Base-by-base conservation (phyloP, 1,284 basidiomycete genomes). In the Rhodotorula glutinis region DNA sequence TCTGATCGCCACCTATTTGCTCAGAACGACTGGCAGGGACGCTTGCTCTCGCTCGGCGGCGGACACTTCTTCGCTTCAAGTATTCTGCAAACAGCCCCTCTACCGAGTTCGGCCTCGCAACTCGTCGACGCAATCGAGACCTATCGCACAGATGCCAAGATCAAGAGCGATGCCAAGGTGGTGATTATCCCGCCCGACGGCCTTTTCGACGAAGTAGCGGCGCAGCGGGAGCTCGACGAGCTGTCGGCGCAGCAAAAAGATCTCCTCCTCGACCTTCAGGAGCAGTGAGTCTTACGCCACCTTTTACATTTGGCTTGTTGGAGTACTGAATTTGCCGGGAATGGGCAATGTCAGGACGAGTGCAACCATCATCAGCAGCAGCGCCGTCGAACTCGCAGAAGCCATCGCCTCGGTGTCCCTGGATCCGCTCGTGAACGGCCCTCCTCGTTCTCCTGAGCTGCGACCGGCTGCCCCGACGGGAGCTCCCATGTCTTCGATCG, bases 41-140 rank as follows among this genome's bases (percentile, higher is more conserved):
- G 14, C 0, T n/a, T 63, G 29, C 43, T 69, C 53, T 13, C 23
- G 8, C 49, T 59, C 46, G 63, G 57, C 38, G 38, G 60, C 2
- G 67, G 67, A 23, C 1, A n/a, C 25, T 65, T 54, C 56, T 53
- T 57, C 30, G 23, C 60, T 16, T 57, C 43, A n/a, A 14, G 30
- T 27, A 38, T 54, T 27, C 33, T 57, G 17, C 25, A 56, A 38
- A 53, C 33, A 2, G 23, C 43, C 19, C 57, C 57, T 1, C 53
- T 51, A 9, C 57, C 57, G 2, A n/a, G 30, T 0, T 16, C 23
- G 1, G 27, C 33, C 2, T 19, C 25, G 3, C 55, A 64, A 16
- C 43, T 71, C 54, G 29, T 65, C n/a, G 21, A 41, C 10, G 53
- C 53, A 8, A 55, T 69, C n/a, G 44, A 60, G 23, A 23, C 21